Percentiles rank a stretch among this genome's conserved stretches.
Conservation (phyloP, 176 grass and related monocot species). For the Oryza australiensis region DNA sequence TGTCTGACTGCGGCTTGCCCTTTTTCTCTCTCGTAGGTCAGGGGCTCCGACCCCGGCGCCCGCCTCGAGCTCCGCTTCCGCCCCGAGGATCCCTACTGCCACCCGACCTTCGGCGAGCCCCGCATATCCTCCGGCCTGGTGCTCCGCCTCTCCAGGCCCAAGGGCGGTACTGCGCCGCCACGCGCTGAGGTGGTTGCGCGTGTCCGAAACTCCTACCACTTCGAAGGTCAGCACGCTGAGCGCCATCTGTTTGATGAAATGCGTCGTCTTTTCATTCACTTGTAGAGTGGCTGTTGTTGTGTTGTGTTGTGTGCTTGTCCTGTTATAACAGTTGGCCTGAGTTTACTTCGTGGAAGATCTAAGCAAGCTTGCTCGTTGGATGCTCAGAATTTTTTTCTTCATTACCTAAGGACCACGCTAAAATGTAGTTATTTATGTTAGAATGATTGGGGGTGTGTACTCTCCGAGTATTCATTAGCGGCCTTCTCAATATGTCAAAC, state of each 20-base stretch:
- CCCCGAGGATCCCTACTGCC: conserved; percentile 79
- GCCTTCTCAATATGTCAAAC: neutral
- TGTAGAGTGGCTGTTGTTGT: neutral
- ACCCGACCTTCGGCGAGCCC: conserved; percentile 62
- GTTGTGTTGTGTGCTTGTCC: neutral
- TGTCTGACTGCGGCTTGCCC: neutral
- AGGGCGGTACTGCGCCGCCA: neutral
- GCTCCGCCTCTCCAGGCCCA: conserved; percentile 57
- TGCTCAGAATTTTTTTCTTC: neutral
- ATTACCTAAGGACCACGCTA: neutral
- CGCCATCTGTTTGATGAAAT: conserved; percentile 28
- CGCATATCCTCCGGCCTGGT: conserved; percentile 51
- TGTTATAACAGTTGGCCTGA: neutral
- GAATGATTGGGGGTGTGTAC: neutral
- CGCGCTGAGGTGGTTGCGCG: conserved; percentile 64
- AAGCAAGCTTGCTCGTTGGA: neutral
- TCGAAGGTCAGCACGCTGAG: conserved; percentile 46
- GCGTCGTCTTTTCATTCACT: neutral
- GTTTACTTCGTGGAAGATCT: neutral
- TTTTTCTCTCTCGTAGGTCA: conserved; percentile 17
- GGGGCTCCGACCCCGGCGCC: conserved; percentile 38
- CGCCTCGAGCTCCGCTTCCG: conserved; percentile 79
- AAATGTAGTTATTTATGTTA: neutral
- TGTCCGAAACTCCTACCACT: conserved; percentile 63
- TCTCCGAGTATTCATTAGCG: neutral